Evolutionary conservation across 495 filamentous ascomycete genomes (phyloP), one percentile per base, ranked within the genome.

Genomic region (Penicillium coffeae): DNA sequence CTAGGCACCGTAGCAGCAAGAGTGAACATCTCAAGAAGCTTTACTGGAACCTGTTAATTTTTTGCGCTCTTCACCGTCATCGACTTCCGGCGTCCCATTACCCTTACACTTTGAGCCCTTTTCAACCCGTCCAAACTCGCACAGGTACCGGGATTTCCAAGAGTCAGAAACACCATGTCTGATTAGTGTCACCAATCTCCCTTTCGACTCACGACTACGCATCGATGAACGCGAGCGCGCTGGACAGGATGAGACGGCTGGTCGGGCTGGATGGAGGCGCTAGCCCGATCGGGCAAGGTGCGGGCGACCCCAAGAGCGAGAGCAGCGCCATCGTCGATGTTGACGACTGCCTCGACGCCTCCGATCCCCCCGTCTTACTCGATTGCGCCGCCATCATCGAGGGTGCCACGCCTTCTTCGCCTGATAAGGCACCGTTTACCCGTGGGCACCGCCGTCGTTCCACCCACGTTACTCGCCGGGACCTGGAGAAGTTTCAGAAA

Each of bases 371-470:
- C 42, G 27, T 49, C 20, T 41, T 47, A 36, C 16, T 43, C 19
- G 48, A 54, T 38, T 42, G 48, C 38, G 51, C 65, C 64, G 65
- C 60, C 67, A 72, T 53, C 58, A 71, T 69, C 64, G 66, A 64
- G 60, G 58, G 55, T 45, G 56, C 56, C 45, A 57, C 54, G 45
- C 45, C 62, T 49, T 40, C 65, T 47, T 59, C 62, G 61, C 40
- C 59, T 63, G 61, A 68, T 60, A 67, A 67, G 62, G 60, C 64
- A 63, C 56, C 65, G 44, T 73, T 63, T 50, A 60, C 70, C 38
- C 70, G 68, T 66, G 68, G 70, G 59, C 70, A 73, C 51, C 70
- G 70, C 52, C 70, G 70, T 63, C 70, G 70, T 54, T 70, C 70
- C 49, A 73, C 70, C 58, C 70, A 69, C 68, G 69, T 73, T 45